phyloP scores from a whole-genome alignment of 768 basidiomycete genomes.

The Porphyrellus cyaneotinctus region DNA sequence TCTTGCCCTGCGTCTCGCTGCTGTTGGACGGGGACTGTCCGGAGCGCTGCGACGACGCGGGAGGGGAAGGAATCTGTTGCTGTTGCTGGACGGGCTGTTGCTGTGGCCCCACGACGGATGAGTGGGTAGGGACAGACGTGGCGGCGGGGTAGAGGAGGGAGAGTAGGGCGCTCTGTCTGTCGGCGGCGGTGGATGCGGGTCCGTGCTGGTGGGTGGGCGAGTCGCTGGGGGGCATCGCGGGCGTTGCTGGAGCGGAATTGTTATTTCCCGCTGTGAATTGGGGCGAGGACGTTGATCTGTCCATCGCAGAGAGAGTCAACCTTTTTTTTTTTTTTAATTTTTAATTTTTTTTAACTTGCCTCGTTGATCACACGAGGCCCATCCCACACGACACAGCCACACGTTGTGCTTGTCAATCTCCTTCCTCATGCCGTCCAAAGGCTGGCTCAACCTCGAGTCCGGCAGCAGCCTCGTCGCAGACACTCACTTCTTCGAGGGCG shows the following conservation, averaged over 20 bases:
- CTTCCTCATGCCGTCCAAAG: conserved; percentile 45
- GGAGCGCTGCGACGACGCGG: conserved; percentile 52
- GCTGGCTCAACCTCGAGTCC: conserved; percentile 84
- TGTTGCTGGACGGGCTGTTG: conserved; percentile 47
- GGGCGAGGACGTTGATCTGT: too few relatives aligned
- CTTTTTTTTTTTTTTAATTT: neutral
- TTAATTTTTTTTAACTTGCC: conserved; percentile 7
- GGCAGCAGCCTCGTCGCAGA: conserved; percentile 63
- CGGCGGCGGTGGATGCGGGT: conserved; percentile 44
- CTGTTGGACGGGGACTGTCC: conserved; percentile 50
- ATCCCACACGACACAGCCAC: conserved; percentile 9
- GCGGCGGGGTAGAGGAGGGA: conserved; percentile 59
- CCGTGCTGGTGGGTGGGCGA: conserved; percentile 37
- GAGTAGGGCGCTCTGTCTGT: conserved; percentile 73
- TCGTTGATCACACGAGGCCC: conserved; percentile 32
- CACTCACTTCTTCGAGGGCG: conserved; percentile 81
- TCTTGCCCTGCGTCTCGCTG: conserved; percentile 67
- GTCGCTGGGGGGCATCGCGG: conserved; percentile 31
- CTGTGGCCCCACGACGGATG: too few relatives aligned
- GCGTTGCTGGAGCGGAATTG: conserved; percentile 42
- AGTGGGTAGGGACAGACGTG: conserved; percentile 30
- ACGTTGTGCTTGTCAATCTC: too few relatives aligned
- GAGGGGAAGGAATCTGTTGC: conserved; percentile 69
- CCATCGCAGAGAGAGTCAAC: neutral
- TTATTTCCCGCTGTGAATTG: too few relatives aligned